These are phyloP conservation scores for Yamadazyma triangularis DNA, from an alignment of 1,139 yeast genomes.

Conservation along the genomic window DNA sequence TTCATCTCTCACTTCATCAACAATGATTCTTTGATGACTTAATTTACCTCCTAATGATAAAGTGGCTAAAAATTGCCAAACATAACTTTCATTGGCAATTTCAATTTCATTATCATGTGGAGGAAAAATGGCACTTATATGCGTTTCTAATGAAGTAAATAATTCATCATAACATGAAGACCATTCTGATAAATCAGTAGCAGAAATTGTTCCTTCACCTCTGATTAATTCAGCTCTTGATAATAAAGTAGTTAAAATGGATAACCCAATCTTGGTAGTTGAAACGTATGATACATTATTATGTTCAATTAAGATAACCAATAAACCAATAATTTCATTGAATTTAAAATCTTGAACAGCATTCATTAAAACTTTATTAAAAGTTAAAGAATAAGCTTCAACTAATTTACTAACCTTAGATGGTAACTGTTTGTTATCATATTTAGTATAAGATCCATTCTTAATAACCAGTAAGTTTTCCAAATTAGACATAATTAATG, in stretches of 20 bases:
- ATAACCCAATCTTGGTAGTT: slow-evolving; percentile 82
- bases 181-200: slow-evolving; percentile 69
- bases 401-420: slow-evolving; percentile 57
- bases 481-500: slow-evolving; percentile 76
- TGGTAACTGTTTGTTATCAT: slow-evolving; percentile 50
- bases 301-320: slow-evolving; percentile 69
- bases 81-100: slow-evolving; percentile 57
- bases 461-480: slow-evolving; percentile 77
- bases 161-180: slow-evolving; percentile 75
- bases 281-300: slow-evolving; percentile 70
- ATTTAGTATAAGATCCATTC: slow-evolving; percentile 72
- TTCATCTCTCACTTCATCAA: slow-evolving; percentile 91
- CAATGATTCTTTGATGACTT: slow-evolving; percentile 90
- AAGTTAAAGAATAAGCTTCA: slow-evolving; percentile 77
- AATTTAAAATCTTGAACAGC: slow-evolving; percentile 81
- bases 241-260: slow-evolving; percentile 79
- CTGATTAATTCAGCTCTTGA: slow-evolving; percentile 91
- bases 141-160: slow-evolving; percentile 75
- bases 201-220: slow-evolving; percentile 68
- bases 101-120: slow-evolving; percentile 51
- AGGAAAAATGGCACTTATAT: slow-evolving; percentile 79
- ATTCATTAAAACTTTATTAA: slow-evolving; percentile 80
- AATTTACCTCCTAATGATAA: slow-evolving; percentile 89
- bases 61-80: slow-evolving; percentile 97
- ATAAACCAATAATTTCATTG: slow-evolving; percentile 76